Base-by-base conservation (phyloP, 257 asterid species). In the Solanum lignicaule region DNA sequence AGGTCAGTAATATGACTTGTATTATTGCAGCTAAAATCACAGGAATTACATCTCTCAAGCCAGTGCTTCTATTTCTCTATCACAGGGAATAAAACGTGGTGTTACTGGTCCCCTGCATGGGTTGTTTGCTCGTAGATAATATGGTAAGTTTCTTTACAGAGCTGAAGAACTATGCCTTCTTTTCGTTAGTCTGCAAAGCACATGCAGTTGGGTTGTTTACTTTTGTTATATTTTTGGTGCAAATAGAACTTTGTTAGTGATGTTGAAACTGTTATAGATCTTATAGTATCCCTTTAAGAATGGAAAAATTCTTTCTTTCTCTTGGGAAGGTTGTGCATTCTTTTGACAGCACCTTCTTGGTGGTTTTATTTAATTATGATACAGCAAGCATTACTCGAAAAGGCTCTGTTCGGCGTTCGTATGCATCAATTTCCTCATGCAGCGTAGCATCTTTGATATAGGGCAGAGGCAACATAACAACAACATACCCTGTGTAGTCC, bases 1-100 rank as follows among this genome's bases (percentile, higher is more conserved):
- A 94, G 98, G 99, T 94, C 33, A 21, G 90, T 88, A 72, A 31
- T 66, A 65, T 60, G 29, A n/a, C 88, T 46, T 66, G n/a, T 65
- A 68, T 9, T 73, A 35, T 83, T 76, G 79, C 20, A 31, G 84
- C 66, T 32, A 73, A 66, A 72, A 39, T 29, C 10, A 36, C 58
- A 21, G 39, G 69, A 73, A 32, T 23, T 46, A 39, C 58, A 48
- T 73, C 20, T 85, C 84, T 72, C 32, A 86, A 32, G 13, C 68
- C 5, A 36, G 29, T 46, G 16, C 35, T 76, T 43, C 58, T 62
- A 33, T 60, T 52, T 33, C 43, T 58, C 32, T 72, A 76, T 87
- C 60, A 76, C 82, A 38, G 71, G 72, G 86, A 7, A 87, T 23
- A 87, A 65, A 60, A 13, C 4, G 78, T 16, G 86, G 88, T 58